Evolutionary conservation across 352 stramenopile genomes (phyloP).

Genomic region (Pythium pyrilobum): DNA sequence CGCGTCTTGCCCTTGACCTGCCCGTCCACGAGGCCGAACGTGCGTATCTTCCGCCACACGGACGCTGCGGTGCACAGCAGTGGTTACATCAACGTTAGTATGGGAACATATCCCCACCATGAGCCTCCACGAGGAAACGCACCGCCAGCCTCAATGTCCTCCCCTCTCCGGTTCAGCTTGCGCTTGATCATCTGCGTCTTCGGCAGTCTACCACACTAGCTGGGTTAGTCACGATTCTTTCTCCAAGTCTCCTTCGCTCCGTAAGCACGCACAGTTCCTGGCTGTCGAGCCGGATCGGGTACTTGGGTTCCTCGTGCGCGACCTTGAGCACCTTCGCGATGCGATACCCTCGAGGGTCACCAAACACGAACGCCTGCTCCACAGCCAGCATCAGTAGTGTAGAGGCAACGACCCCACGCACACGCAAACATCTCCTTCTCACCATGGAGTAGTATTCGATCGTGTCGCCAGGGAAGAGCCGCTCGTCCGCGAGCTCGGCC

Average conservation of each 20-base stretch:
- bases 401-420: neutral
- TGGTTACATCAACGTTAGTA: neutral
- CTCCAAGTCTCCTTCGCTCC: neutral
- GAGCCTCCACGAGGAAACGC: neutral
- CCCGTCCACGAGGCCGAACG: slow-evolving; percentile 56
- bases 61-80: slow-evolving; percentile 39
- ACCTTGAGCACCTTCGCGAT: slow-evolving; percentile 57
- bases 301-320: slow-evolving; percentile 35
- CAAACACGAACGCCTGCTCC: slow-evolving; percentile 56
- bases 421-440: slow-evolving; percentile 1
- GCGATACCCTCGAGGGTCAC: slow-evolving; percentile 57
- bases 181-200: slow-evolving; percentile 67
- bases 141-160: slow-evolving; percentile 43
- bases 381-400: neutral
- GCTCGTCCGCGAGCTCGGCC: slow-evolving; percentile 49
- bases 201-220: slow-evolving; percentile 54
- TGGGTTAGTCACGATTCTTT: too few species aligned
- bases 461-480: slow-evolving; percentile 62
- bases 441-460: slow-evolving; percentile 79
- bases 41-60: slow-evolving; percentile 75
- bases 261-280: slow-evolving; percentile 52
- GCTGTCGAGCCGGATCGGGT: slow-evolving; percentile 57
- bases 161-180: slow-evolving; percentile 46
- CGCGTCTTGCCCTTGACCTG: slow-evolving; percentile 52
- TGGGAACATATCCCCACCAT: neutral